These are phyloP conservation scores for Microthlaspi erraticum DNA, from an alignment of 345 rosid species.

Conservation along the genomic window DNA sequence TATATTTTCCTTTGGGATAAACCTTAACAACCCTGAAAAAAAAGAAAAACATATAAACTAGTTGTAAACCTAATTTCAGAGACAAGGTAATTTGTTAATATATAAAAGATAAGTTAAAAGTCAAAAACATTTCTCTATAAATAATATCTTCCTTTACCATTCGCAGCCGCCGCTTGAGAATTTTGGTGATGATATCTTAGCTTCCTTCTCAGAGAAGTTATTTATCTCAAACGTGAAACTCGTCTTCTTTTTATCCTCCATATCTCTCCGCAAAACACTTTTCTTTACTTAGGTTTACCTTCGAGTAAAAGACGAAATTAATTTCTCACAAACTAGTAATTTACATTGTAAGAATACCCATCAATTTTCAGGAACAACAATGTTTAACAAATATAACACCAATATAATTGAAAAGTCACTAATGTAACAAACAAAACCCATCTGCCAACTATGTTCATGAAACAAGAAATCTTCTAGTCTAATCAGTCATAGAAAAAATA, in stretches of 20 bases:
- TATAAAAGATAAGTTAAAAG: no score
- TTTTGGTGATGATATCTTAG: background rate
- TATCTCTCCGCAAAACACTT: background rate
- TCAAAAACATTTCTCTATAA: no score
- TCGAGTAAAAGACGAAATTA: background rate
- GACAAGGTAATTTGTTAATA: no score
- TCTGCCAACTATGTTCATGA: no score
- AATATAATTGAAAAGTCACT: background rate
- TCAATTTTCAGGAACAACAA: no score
- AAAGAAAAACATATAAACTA: no score
- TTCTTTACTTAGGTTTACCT: background rate
- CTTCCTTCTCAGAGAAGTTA: conserved; percentile 25
- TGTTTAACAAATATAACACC: no score
- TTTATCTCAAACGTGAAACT: conserved; percentile 29
- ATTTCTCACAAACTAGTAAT: background rate
- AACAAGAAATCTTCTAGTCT: background rate
- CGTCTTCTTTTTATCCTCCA: conserved; percentile 5
- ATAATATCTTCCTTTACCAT: no score
- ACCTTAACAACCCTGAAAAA: background rate
- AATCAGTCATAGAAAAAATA: background rate
- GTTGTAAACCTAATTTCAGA: no score
- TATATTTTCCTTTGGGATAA: background rate
- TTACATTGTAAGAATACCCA: no score
- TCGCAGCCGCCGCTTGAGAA: conserved; percentile 20
- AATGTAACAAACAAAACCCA: background rate